These are phyloP conservation scores for Talinum fruticosum DNA, from an alignment of 148 eudicot genomes.

Conservation along the genomic window DNA sequence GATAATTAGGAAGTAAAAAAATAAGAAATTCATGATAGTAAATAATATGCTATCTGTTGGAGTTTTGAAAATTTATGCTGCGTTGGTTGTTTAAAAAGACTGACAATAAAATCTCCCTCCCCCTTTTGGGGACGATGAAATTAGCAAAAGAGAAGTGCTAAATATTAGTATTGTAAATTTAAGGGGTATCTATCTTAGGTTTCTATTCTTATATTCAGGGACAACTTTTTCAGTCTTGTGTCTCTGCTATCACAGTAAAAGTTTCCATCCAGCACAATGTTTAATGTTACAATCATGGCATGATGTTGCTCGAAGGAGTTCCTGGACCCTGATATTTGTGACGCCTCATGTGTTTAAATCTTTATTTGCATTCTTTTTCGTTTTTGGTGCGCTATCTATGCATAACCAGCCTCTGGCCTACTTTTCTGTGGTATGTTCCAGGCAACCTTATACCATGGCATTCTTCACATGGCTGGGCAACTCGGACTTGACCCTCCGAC, in stretches of 20 bases:
- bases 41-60: background rate
- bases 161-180: no score
- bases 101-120: background rate
- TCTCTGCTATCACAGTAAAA: background rate
- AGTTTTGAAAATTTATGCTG: background rate
- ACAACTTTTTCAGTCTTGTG: background rate
- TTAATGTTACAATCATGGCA: background rate
- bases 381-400: no score
- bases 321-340: background rate
- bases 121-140: background rate
- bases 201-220: background rate
- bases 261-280: background rate
- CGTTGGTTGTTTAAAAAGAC: background rate
- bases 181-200: background rate
- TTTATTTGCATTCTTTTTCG: no score
- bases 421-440: conserved; percentile 28
- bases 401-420: background rate
- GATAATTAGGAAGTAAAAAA: background rate
- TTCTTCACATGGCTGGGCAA: conserved; percentile 95
- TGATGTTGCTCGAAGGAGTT: background rate
- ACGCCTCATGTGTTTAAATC: background rate
- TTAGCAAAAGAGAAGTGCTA: background rate
- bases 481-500: conserved; percentile 97
- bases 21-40: background rate
- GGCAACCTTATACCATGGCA: conserved; percentile 83